A percentile compares a stretch with the other conserved stretches of the same genome.
These are phyloP conservation scores for Aaosphaeria pasadenensis DNA, from an alignment of 2,329 filamentous ascomycete genomes.

Conservation along the genomic window DNA sequence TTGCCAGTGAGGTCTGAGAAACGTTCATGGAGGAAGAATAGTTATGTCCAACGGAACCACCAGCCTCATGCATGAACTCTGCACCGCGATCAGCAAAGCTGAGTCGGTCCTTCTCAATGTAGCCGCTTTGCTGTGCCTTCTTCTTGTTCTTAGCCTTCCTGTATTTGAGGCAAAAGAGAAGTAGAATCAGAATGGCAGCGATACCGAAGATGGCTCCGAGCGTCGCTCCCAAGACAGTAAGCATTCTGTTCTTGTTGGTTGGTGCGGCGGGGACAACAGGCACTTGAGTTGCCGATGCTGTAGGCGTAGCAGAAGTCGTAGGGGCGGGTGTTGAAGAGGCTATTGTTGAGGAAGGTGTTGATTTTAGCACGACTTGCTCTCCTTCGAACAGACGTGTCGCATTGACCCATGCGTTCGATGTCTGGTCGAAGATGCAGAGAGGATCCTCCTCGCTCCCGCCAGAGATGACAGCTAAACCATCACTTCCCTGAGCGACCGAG, in stretches of 20 bases:
- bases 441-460: slow-evolving; percentile 65
- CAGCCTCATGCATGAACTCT: slow-evolving; percentile 52
- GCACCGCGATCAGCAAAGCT: slow-evolving; percentile 52
- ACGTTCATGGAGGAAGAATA: slow-evolving; percentile 28
- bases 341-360: slow-evolving; percentile 24
- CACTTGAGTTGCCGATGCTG: slow-evolving; percentile 27
- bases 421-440: slow-evolving; percentile 73
- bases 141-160: slow-evolving; percentile 58
- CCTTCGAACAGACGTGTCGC: slow-evolving; percentile 60
- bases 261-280: slow-evolving; percentile 30
- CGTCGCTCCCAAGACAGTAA: slow-evolving; percentile 72
- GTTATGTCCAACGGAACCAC: slow-evolving; percentile 37
- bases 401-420: slow-evolving; percentile 75
- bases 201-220: slow-evolving; percentile 78
- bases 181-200: slow-evolving; percentile 64
- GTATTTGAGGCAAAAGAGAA: slow-evolving; percentile 67
- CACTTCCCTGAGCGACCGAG: slow-evolving; percentile 64
- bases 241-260: slow-evolving; percentile 46
- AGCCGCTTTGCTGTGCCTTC: slow-evolving; percentile 58
- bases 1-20: slow-evolving; percentile 44
- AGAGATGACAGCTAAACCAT: slow-evolving; percentile 72
- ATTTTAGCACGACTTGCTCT: slow-evolving; percentile 31
- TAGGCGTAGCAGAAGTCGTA: slow-evolving; percentile 28
- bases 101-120: slow-evolving; percentile 43
- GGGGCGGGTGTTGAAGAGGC: slow-evolving; percentile 11